phyloP scores from a whole-genome alignment of 2,329 filamentous ascomycete genomes.

The Trichoderma simmonsii region DNA sequence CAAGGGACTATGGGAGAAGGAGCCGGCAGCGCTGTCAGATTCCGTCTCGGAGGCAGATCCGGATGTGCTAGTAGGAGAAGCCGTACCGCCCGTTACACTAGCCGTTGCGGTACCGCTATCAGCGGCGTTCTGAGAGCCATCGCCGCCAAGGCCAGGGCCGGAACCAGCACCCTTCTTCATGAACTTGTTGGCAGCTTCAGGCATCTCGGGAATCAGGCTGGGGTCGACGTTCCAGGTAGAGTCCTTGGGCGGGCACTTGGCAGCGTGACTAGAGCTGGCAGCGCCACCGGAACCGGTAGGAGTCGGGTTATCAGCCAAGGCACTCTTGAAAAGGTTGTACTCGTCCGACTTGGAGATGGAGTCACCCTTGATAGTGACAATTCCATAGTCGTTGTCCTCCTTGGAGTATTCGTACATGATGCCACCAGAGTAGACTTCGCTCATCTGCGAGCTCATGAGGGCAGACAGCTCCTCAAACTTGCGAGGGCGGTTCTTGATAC shows the following conservation, averaged over 20 bases:
- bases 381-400: conserved; percentile 75
- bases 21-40: conserved; percentile 32
- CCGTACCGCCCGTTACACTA: conserved; percentile 34
- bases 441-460: conserved; percentile 83
- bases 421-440: conserved; percentile 86
- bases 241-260: conserved; percentile 49
- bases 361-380: conserved; percentile 62
- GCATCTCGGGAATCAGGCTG: conserved; percentile 51
- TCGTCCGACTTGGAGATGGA: conserved; percentile 57
- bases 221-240: conserved; percentile 50
- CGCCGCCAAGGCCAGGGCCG: conserved; percentile 51
- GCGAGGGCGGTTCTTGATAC: conserved; percentile 71
- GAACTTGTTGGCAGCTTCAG: conserved; percentile 48
- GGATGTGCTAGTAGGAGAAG: conserved; percentile 28
- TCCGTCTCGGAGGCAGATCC: conserved; percentile 20
- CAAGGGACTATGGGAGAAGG: conserved; percentile 27
- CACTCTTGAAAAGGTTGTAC: conserved; percentile 54
- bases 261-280: conserved; percentile 44
- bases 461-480: conserved; percentile 75
- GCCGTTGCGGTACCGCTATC: conserved; percentile 47
- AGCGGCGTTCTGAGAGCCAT: conserved; percentile 52
- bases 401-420: conserved; percentile 93
- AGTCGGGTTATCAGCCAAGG: conserved; percentile 47
- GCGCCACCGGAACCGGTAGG: conserved; percentile 52
- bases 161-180: conserved; percentile 52